Conservation (phyloP, 176 grass and related monocot species). For the Cocos nucifera region DNA sequence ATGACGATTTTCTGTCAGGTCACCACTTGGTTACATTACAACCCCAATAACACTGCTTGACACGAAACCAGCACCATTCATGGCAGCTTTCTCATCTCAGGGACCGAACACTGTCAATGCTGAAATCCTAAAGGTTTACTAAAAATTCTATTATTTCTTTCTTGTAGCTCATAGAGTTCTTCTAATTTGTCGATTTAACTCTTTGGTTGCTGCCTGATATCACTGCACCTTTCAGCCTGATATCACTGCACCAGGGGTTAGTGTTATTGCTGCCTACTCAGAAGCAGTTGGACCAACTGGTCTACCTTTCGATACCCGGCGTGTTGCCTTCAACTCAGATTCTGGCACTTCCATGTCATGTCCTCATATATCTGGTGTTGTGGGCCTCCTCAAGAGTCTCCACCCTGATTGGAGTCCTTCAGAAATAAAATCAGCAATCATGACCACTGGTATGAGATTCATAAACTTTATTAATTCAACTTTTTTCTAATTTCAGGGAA, state of each 20-base stretch:
- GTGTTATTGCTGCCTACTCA: slow-evolving; percentile 44
- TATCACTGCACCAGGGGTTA: slow-evolving; percentile 51
- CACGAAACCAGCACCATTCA: slow-evolving; percentile 45
- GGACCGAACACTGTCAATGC: slow-evolving; percentile 48
- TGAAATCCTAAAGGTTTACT: slow-evolving; percentile 50
- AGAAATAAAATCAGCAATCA: slow-evolving; percentile 65
- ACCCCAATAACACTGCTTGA: slow-evolving; percentile 33
- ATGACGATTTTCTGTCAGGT: slow-evolving; percentile 6
- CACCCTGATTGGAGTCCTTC: slow-evolving; percentile 61
- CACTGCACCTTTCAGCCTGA: slow-evolving; percentile 28
- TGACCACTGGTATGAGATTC: slow-evolving; percentile 43
- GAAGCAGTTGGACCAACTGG: slow-evolving; percentile 13
- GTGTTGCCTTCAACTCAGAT: slow-evolving; percentile 28
- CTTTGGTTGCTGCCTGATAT: background rate
- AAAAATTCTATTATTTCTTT: background rate
- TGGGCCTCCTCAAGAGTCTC: slow-evolving; percentile 48
- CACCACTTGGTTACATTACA: slow-evolving; percentile 31
- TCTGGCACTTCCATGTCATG: slow-evolving; percentile 89
- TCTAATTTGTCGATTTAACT: background rate
- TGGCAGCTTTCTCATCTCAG: slow-evolving; percentile 54
- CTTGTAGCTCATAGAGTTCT: background rate
- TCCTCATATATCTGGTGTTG: slow-evolving; percentile 51
- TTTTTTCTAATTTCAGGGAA: no score
- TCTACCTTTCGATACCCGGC: slow-evolving; percentile 23
- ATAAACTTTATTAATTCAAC: no score